These are phyloP conservation scores for Meyerozyma carpophila DNA, from an alignment of 1,139 yeast species.

Conservation along the genomic window DNA sequence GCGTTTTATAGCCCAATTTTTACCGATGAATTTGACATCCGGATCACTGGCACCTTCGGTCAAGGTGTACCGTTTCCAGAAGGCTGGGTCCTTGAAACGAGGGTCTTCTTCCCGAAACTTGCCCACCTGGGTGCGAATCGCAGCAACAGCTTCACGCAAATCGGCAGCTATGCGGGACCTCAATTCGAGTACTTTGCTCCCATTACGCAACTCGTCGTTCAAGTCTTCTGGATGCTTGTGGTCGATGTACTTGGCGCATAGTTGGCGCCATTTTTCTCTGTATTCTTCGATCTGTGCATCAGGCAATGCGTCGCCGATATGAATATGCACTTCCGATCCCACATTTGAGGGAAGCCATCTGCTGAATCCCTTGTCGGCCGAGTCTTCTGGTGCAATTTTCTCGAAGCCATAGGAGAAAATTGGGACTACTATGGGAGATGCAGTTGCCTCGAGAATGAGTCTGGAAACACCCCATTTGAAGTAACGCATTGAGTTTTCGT, in stretches of 20 bases:
- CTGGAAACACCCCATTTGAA: constrained; percentile 96
- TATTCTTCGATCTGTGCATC: constrained; percentile 55
- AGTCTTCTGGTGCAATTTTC: constrained; percentile 76
- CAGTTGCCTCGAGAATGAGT: constrained; percentile 72
- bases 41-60: constrained; percentile 66
- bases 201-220: constrained; percentile 55
- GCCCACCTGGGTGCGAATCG: constrained; percentile 47
- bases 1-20: constrained; percentile 75
- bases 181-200: constrained; percentile 55
- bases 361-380: constrained; percentile 47
- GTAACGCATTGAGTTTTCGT: constrained; percentile 79
- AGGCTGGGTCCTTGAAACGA: constrained; percentile 59
- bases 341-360: constrained; percentile 60
- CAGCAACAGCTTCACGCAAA: constrained; percentile 58
- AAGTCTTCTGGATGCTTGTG: constrained; percentile 52
- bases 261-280: constrained; percentile 61
- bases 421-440: constrained; percentile 86
- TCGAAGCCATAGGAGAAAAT: constrained; percentile 85
- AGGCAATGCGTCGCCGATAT: constrained; percentile 67
- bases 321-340: constrained; percentile 64
- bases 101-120: constrained; percentile 46
- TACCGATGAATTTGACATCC: constrained; percentile 62
- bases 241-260: constrained; percentile 52
- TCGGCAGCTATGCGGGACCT: constrained; percentile 69
- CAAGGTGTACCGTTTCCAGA: constrained; percentile 65